Percentiles rank a stretch among this genome's conserved stretches.
phyloP scores from a whole-genome alignment of 2,329 filamentous ascomycete genomes.

The Penicillium sp. region DNA sequence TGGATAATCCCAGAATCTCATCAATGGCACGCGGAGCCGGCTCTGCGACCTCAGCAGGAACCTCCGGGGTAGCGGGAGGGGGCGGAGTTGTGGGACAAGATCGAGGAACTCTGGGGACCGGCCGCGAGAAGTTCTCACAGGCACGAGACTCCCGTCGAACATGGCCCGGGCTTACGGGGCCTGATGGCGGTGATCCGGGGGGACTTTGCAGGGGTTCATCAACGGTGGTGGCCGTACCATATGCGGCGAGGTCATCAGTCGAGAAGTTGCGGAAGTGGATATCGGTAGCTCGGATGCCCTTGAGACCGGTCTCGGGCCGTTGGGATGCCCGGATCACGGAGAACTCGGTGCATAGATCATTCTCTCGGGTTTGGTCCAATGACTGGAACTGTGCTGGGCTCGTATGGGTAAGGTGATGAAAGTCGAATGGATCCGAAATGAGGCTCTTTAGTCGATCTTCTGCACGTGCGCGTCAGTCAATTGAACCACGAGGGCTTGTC shows the following conservation, averaged over 20 bases:
- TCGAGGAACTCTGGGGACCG: slow-evolving; percentile 44
- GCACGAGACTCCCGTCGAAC: slow-evolving; percentile 37
- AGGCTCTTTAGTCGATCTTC: slow-evolving; percentile 47
- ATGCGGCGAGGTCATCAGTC: slow-evolving; percentile 29
- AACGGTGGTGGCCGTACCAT: slow-evolving; percentile 23
- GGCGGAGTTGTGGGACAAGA: slow-evolving; percentile 43
- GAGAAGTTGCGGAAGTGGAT: slow-evolving; percentile 42
- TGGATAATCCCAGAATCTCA: slow-evolving; percentile 38
- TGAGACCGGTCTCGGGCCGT: slow-evolving; percentile 49
- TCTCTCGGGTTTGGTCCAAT: slow-evolving; percentile 53
- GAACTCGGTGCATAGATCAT: slow-evolving; percentile 56
- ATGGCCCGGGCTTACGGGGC: slow-evolving; percentile 26
- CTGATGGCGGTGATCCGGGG: slow-evolving; percentile 30
- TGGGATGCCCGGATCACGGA: slow-evolving; percentile 56
- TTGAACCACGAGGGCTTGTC: not conserved
- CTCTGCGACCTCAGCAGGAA: slow-evolving; percentile 32
- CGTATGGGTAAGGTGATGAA: slow-evolving; percentile 64
- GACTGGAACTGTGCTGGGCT: slow-evolving; percentile 55
- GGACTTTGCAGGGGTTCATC: slow-evolving; percentile 31
- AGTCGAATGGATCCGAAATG: slow-evolving; percentile 65
- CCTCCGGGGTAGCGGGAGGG: slow-evolving; percentile 39
- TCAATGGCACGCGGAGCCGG: slow-evolving; percentile 43
- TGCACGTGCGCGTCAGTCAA: slow-evolving; percentile 18
- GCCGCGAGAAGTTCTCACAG: slow-evolving; percentile 59
- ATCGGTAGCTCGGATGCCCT: slow-evolving; percentile 55